A percentile compares a stretch with the other conserved stretches of the same genome.
These are phyloP conservation scores for Beauveria scarabaeidicola DNA, from an alignment of 2,329 filamentous ascomycete species.

Conservation along the genomic window DNA sequence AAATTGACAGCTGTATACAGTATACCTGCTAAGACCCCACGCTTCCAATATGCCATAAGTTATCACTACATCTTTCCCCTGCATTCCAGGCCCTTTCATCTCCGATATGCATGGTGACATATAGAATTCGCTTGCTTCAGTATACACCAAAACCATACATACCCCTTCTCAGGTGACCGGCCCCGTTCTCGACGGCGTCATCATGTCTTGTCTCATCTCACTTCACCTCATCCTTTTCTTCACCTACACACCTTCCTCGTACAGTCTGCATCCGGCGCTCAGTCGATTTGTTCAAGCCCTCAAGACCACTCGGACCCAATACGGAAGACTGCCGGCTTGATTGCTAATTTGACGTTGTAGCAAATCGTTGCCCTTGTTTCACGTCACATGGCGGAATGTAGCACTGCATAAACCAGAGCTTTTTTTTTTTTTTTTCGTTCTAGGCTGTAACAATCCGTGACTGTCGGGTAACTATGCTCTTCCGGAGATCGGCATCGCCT, in stretches of 20 bases:
- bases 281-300: no score
- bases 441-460: neutral
- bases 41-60: no score
- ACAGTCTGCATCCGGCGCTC: neutral
- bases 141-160: neutral
- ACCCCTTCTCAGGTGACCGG: neutral
- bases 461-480: neutral
- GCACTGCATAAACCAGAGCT: neutral
- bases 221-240: neutral
- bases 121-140: neutral
- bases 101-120: neutral
- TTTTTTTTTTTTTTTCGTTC: no score
- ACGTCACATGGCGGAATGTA: neutral
- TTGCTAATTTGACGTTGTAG: neutral
- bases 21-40: no score
- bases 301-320: neutral
- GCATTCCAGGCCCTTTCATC: neutral
- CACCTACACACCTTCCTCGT: neutral
- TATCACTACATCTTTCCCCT: neutral
- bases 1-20: no score
- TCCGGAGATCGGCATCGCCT: neutral
- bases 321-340: neutral
- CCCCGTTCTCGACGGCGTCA: neutral
- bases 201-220: neutral
- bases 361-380: neutral